Conservation (phyloP, 768 basidiomycete species). For the Serendipita sp. region DNA sequence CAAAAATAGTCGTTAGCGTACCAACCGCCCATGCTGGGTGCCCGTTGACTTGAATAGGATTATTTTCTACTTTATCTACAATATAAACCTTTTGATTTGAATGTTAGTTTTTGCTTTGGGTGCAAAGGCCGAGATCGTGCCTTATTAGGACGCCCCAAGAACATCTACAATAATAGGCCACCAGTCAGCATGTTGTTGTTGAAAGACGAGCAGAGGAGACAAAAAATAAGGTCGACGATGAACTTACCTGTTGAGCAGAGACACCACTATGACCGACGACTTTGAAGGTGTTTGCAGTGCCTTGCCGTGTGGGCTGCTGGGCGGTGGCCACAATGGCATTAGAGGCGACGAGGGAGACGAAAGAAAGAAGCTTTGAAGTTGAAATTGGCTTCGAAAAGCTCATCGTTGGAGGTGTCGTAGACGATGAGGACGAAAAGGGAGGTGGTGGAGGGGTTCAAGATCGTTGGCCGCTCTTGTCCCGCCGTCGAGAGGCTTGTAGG, state of each 20-base stretch:
- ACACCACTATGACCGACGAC: constrained; percentile 56
- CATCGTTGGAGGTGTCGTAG: background rate
- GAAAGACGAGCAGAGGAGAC: background rate
- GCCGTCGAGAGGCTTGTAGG: background rate
- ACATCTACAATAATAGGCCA: background rate
- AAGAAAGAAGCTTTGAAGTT: background rate
- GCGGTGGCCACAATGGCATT: background rate
- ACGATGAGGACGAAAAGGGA: background rate
- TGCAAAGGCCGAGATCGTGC: background rate
- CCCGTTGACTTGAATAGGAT: constrained; percentile 43
- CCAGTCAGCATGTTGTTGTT: background rate
- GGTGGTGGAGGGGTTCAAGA: background rate
- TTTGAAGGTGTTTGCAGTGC: constrained; percentile 34
- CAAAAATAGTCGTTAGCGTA: background rate
- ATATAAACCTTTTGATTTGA: constrained; percentile 8
- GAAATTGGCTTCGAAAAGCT: background rate
- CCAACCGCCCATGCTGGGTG: constrained; percentile 49
- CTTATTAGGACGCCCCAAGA: background rate
- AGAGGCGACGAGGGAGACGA: background rate
- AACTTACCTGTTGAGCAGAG: constrained; percentile 55
- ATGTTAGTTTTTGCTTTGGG: too few relatives aligned
- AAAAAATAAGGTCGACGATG: background rate
- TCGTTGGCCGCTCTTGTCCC: background rate
- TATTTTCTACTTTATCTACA: constrained; percentile 70
- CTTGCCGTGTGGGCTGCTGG: constrained; percentile 11